These are phyloP conservation scores for Xanthoceras sorbifolium DNA, from an alignment of 345 rosid species.

Conservation along the genomic window DNA sequence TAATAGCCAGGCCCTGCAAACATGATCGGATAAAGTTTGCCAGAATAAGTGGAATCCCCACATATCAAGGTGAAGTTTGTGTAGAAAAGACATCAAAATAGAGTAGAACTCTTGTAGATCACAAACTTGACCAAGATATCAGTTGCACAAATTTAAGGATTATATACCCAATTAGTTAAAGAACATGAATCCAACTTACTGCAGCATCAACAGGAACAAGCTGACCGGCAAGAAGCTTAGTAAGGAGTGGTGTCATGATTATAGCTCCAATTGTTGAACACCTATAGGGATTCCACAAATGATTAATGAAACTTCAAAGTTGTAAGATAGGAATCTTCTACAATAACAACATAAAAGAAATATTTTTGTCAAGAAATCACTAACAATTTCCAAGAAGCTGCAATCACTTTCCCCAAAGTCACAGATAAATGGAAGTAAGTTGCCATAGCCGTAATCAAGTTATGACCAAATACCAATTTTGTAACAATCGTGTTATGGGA, in stretches of 20 bases:
- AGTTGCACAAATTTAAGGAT: background rate
- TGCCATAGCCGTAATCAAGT: constrained; percentile 7
- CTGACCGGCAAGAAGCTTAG: constrained; percentile 98
- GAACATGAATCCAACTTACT: constrained; percentile 46
- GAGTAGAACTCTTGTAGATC: background rate
- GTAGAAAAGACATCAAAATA: background rate
- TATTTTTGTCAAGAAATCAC: background rate
- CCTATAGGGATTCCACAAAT: constrained; percentile 38
- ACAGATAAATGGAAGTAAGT: background rate
- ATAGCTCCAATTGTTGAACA: constrained; percentile 98
- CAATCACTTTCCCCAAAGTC: background rate
- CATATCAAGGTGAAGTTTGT: background rate
- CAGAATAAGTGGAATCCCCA: constrained; percentile 1
- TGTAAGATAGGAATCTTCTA: background rate
- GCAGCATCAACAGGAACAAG: constrained; percentile 98
- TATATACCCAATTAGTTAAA: background rate
- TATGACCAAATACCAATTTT: background rate
- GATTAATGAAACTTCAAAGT: constrained; percentile 18
- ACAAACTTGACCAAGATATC: background rate
- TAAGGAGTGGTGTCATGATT: constrained; percentile 96
- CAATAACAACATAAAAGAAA: background rate
- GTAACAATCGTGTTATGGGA: background rate
- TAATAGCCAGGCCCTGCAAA: constrained; percentile 84
- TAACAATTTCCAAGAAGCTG: background rate
- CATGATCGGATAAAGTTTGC: constrained; percentile 11